phyloP scores from a whole-genome alignment of 257 asterid species.

The Rehmannia glutinosa region DNA sequence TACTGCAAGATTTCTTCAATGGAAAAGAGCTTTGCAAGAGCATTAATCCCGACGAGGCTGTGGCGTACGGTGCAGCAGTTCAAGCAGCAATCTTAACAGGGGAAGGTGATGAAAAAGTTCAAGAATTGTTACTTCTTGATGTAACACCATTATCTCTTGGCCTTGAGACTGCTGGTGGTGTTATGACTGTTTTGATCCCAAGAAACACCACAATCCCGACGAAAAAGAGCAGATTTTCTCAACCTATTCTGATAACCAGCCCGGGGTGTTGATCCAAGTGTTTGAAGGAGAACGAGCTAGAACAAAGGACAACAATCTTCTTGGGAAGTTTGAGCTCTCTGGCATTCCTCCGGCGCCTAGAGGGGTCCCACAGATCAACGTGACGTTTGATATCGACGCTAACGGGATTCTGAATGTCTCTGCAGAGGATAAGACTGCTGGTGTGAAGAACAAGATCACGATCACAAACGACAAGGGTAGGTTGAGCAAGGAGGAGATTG shows the following conservation, averaged over 20 bases:
- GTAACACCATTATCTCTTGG: conserved; percentile 51
- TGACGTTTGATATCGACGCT: conserved; percentile 47
- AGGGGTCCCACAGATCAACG: conserved; percentile 55
- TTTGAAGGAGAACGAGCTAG: conserved; percentile 55
- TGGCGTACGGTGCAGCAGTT: conserved; percentile 53
- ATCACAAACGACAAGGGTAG: conserved; percentile 57
- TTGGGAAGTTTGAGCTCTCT: conserved; percentile 43
- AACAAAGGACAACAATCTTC: conserved; percentile 43
- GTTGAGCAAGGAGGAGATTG: conserved; percentile 46
- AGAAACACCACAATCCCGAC: no score
- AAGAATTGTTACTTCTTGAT: conserved; percentile 45
- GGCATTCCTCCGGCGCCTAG: conserved; percentile 64
- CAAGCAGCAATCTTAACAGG: conserved; percentile 53
- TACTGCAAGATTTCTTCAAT: conserved; percentile 47
- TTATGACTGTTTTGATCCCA: conserved; percentile 49
- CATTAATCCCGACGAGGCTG: conserved; percentile 48
- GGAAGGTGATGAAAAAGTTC: conserved; percentile 45
- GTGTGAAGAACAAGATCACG: conserved; percentile 52
- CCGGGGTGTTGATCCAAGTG: conserved; percentile 54
- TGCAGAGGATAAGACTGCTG: conserved; percentile 58
- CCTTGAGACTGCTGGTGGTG: conserved; percentile 54
- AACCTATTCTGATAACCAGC: conserved; percentile 48
- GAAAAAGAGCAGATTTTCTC: conserved; percentile 54
- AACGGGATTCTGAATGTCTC: conserved; percentile 45
- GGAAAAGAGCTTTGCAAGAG: conserved; percentile 57